Conservation (phyloP, 1,284 basidiomycete genomes). For the Tilletia walkeri region DNA sequence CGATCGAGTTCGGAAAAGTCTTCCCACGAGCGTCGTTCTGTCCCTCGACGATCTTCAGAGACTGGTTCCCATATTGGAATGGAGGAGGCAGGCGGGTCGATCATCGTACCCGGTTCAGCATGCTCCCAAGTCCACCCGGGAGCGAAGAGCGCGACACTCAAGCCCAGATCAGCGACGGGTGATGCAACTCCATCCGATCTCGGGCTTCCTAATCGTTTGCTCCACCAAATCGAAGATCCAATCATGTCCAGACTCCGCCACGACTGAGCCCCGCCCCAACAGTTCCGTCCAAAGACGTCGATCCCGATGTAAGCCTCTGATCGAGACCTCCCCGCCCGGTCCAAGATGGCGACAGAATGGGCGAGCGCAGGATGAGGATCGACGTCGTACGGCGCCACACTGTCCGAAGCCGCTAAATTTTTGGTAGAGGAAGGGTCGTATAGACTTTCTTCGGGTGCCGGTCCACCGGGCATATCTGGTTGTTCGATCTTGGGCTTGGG, state of each 20-base stretch:
- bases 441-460: not conserved
- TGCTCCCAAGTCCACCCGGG: constrained; percentile 53
- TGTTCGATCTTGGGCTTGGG: constrained; percentile 19
- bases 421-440: no score
- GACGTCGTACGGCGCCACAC: constrained; percentile 3
- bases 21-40: constrained; percentile 7
- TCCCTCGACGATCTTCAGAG: not conserved
- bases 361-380: constrained; percentile 33
- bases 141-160: constrained; percentile 48
- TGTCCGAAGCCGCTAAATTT: not conserved
- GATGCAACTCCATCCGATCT: not conserved
- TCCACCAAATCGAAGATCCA: constrained; percentile 20
- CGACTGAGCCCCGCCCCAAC: constrained; percentile 40
- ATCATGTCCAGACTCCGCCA: constrained; percentile 42
- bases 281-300: constrained; percentile 49
- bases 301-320: constrained; percentile 37
- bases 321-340: constrained; percentile 25
- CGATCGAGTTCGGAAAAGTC: not conserved
- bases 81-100: constrained; percentile 27
- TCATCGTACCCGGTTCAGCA: constrained; percentile 37
- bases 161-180: constrained; percentile 20
- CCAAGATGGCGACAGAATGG: constrained; percentile 30
- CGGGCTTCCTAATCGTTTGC: not conserved
- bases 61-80: constrained; percentile 6
- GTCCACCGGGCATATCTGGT: constrained; percentile 14